Evolutionary conservation across 2,329 filamentous ascomycete genomes (phyloP).

Genomic region (Nakataea oryzae): DNA sequence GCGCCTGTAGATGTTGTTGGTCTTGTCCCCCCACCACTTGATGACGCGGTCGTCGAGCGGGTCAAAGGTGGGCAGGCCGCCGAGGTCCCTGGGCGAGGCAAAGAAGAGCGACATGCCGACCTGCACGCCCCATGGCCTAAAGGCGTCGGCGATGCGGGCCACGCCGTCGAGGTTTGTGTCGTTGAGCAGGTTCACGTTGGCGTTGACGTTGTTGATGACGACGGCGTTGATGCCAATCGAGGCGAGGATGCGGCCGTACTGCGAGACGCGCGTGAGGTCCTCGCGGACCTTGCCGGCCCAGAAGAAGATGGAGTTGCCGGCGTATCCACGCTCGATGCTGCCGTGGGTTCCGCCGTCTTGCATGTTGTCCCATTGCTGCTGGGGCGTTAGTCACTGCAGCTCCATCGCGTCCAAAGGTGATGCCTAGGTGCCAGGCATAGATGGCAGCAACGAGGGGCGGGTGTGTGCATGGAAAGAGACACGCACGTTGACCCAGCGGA

Average conservation of each 20-base stretch:
- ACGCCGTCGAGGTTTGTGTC: conserved; percentile 50
- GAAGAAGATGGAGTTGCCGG: conserved; percentile 60
- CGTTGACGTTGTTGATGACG: conserved; percentile 64
- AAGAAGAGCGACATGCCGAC: conserved; percentile 60
- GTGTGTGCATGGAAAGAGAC: not conserved
- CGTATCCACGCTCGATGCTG: conserved; percentile 59
- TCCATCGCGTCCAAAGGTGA: not conserved
- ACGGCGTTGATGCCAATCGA: conserved; percentile 58
- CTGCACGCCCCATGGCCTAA: conserved; percentile 57
- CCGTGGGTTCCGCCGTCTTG: conserved; percentile 27
- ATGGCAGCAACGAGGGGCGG: too few relatives aligned
- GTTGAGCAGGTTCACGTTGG: conserved; percentile 47
- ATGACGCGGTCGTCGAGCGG: conserved; percentile 51
- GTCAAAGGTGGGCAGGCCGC: conserved; percentile 51
- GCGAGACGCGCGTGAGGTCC: conserved; percentile 46
- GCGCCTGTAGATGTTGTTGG: conserved; percentile 44
- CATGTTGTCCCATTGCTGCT: conserved; percentile 57
- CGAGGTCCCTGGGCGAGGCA: conserved; percentile 47
- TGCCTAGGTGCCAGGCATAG: too few relatives aligned
- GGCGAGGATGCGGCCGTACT: conserved; percentile 56
- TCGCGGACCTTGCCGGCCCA: conserved; percentile 41
- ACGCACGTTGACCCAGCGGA: conserved; percentile 52
- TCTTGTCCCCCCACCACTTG: conserved; percentile 51
- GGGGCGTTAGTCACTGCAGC: not conserved
- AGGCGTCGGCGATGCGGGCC: conserved; percentile 49